phyloP scores from a whole-genome alignment of 305 asterid species.

The Stenogyne calaminthoides region DNA sequence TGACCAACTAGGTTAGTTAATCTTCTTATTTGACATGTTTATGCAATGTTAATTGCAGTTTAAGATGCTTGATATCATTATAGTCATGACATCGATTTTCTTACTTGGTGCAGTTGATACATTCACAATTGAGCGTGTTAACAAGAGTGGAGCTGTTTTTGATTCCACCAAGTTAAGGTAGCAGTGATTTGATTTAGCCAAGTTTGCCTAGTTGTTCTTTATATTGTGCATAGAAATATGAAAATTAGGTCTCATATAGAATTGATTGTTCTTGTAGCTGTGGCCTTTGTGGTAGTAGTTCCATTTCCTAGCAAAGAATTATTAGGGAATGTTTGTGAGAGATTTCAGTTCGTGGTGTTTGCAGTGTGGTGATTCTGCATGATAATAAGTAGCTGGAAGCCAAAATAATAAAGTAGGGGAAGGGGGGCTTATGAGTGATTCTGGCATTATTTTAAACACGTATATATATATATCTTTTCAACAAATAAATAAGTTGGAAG shows the following conservation, averaged over 20 bases:
- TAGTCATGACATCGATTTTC: constrained; percentile 18
- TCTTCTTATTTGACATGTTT: constrained; percentile 18
- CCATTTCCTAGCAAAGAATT: constrained; percentile 25
- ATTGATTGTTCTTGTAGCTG: constrained; percentile 23
- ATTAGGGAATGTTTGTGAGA: not conserved
- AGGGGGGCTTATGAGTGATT: not conserved
- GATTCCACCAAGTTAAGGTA: constrained; percentile 91
- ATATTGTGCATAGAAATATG: constrained; percentile 15
- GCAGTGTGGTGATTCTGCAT: not conserved
- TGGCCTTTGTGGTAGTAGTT: constrained; percentile 18
- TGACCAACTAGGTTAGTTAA: constrained; percentile 76
- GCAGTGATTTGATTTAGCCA: constrained; percentile 21
- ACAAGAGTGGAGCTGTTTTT: constrained; percentile 91
- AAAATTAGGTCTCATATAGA: not conserved
- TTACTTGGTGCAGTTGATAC: constrained; percentile 64
- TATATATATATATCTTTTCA: not conserved
- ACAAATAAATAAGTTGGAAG: not conserved
- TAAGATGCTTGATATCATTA: constrained; percentile 28
- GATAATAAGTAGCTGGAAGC: not conserved
- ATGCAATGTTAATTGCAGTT: constrained; percentile 24
- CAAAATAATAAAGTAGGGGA: not conserved
- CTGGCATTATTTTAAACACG: not conserved
- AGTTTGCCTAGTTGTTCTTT: constrained; percentile 15
- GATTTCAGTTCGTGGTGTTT: not conserved
- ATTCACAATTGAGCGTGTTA: constrained; percentile 91